Base-by-base conservation (phyloP, 495 filamentous ascomycete genomes). In the Geoglossum glabrum region DNA sequence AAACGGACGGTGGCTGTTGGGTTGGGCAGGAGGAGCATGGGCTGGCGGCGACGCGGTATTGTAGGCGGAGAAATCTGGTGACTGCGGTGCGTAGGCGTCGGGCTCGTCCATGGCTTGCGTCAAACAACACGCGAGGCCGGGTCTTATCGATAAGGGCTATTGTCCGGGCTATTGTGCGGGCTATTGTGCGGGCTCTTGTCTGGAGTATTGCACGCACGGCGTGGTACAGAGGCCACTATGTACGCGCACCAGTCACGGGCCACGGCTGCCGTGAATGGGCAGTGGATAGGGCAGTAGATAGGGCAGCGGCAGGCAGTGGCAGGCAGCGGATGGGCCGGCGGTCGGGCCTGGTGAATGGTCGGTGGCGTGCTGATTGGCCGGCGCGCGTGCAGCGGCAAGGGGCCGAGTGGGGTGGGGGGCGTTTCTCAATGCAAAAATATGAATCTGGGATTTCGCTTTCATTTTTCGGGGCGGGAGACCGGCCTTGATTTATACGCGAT, bases 81-180 rank as follows among this genome's bases (percentile, higher is more conserved):
- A 66, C 50, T 66, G 60, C 10, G 67, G 67, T 2, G 65, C 67
- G 61, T 66, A 69, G 34, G 61, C 50, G 59, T 67, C 67, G 55
- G 55, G 30, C 47, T 56, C 54, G 28, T 65, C 65, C 65, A 65
- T 67, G 1, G 57, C 36, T n/a, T 59, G 27, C 1, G 11, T 1
- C 4, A 52, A 52, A 52, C 3, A 27, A 30, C 30, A 52, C 49
- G 49, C 49, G 49, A 52, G 25, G 23, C 28, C 1, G 7, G 49
- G 6, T 21, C 49, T 52, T 52, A 52, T 52, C 49, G 49, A 52
- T 52, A 52, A 52, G 49, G n/a, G n/a, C n/a, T n/a, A n/a, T n/a
- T n/a, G n/a, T n/a, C n/a, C n/a, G n/a, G n/a, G n/a, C n/a, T n/a
- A n/a, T n/a, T n/a, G n/a, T n/a, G n/a, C n/a, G n/a, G n/a, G n/a